Evolutionary conservation across 1,284 basidiomycete species (phyloP).

Genomic region (Leccinum subrobustum): DNA sequence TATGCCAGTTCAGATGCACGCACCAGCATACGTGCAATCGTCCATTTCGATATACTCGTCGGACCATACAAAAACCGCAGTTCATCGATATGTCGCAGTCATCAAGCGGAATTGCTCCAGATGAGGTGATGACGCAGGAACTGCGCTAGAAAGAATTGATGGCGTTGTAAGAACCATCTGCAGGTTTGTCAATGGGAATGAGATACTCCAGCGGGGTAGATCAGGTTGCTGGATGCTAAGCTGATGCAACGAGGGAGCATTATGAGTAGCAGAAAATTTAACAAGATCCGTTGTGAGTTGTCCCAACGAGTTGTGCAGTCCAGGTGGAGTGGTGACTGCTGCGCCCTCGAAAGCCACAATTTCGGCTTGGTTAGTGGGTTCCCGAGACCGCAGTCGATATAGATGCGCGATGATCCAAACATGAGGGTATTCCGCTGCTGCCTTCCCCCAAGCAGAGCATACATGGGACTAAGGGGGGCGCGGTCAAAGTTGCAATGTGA

Average conservation of each 20-base stretch:
- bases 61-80: slow-evolving; percentile 42
- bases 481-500: slow-evolving; percentile 25
- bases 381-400: slow-evolving; percentile 47
- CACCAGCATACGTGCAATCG: slow-evolving; percentile 63
- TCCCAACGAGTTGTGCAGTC: slow-evolving; percentile 18
- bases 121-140: slow-evolving; percentile 33
- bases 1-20: slow-evolving; percentile 49
- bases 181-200: slow-evolving; percentile 22
- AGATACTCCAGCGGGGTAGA: slow-evolving; percentile 26
- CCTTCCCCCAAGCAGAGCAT: slow-evolving; percentile 44
- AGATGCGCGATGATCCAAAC: slow-evolving; percentile 55
- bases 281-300: slow-evolving; percentile 16
- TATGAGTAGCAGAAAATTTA: slow-evolving; percentile 24
- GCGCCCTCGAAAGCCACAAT: slow-evolving; percentile 52
- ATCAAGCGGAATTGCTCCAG: slow-evolving; percentile 53
- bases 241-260: slow-evolving; percentile 21
- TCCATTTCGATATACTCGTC: slow-evolving; percentile 45
- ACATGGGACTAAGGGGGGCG: slow-evolving; percentile 59
- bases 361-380: slow-evolving; percentile 43
- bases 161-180: slow-evolving; percentile 19
- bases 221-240: slow-evolving; percentile 25
- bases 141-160: not conserved
- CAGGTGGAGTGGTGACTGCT: slow-evolving; percentile 37
- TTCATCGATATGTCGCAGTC: slow-evolving; percentile 56
- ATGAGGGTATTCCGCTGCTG: slow-evolving; percentile 46